A percentile compares a stretch with the other conserved stretches of the same genome.
Conservation (phyloP, 2,329 filamentous ascomycete genomes). For the Zymoseptoria tritici region DNA sequence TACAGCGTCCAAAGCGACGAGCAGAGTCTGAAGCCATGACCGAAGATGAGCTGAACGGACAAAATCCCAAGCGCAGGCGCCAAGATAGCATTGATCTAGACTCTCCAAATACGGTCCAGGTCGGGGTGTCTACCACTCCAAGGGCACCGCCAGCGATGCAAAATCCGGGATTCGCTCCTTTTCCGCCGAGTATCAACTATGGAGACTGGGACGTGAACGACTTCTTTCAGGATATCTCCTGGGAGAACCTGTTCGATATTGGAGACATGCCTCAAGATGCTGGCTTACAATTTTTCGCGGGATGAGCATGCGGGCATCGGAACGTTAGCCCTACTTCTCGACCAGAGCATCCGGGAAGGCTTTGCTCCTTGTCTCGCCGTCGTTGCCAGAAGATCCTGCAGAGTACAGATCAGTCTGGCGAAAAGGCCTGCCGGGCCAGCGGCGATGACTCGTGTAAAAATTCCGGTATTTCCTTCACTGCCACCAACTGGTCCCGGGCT, state of each 20-base stretch:
- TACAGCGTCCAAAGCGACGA: constrained; percentile 10
- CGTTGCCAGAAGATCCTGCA: too few species aligned
- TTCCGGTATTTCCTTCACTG: too few species aligned
- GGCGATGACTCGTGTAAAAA: too few species aligned
- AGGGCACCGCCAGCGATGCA: neutral
- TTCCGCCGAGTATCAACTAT: neutral
- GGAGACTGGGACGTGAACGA: constrained; percentile 16
- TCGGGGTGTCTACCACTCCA: neutral
- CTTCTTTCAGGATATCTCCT: constrained; percentile 16
- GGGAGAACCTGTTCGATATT: constrained; percentile 20
- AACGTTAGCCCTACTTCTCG: too few species aligned
- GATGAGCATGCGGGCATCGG: too few species aligned
- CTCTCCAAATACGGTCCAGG: neutral
- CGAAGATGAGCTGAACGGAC: constrained; percentile 9
- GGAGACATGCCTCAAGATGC: constrained; percentile 10
- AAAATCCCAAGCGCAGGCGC: constrained; percentile 2
- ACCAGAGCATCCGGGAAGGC: too few species aligned
- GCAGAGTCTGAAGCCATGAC: constrained; percentile 1
- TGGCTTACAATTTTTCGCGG: constrained; percentile 11
- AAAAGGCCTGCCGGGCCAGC: too few species aligned
- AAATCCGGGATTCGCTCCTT: neutral
- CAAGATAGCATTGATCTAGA: constrained; percentile 2
- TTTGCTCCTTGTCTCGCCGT: too few species aligned
- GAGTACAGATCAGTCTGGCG: too few species aligned
- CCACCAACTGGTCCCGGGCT: too few species aligned